Evolutionary conservation across 495 filamentous ascomycete genomes (phyloP).

Genomic region (Penicillium goetzii): DNA sequence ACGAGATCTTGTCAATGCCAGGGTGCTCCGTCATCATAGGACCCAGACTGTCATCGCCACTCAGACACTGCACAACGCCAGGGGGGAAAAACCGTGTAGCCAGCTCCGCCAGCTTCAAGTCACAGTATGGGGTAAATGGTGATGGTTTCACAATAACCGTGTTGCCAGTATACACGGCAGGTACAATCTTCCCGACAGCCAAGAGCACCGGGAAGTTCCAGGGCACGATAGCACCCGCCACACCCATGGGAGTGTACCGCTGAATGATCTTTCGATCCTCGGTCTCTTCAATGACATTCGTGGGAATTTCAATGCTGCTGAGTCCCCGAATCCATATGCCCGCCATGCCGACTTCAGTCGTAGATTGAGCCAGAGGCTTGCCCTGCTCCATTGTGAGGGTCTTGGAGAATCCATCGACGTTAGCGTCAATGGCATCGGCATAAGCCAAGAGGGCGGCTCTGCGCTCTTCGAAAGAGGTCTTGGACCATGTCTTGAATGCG

Average conservation of each 20-base stretch:
- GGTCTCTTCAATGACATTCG: slow-evolving; percentile 50
- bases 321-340: slow-evolving; percentile 30
- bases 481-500: slow-evolving; percentile 57
- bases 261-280: slow-evolving; percentile 50
- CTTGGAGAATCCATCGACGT: slow-evolving; percentile 50
- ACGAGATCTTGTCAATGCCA: slow-evolving; percentile 67
- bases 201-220: slow-evolving; percentile 66
- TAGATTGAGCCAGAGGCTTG: slow-evolving; percentile 49
- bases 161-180: slow-evolving; percentile 62
- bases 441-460: slow-evolving; percentile 58
- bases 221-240: slow-evolving; percentile 62
- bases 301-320: slow-evolving; percentile 28
- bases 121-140: slow-evolving; percentile 70
- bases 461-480: slow-evolving; percentile 56
- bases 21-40: slow-evolving; percentile 61
- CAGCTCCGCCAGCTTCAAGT: slow-evolving; percentile 66
- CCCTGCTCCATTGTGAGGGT: slow-evolving; percentile 61
- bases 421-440: slow-evolving; percentile 48
- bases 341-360: slow-evolving; percentile 33
- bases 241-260: slow-evolving; percentile 61
- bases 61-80: slow-evolving; percentile 68
- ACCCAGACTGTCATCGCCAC: slow-evolving; percentile 67
- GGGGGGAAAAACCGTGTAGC: slow-evolving; percentile 62
- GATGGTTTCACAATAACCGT: slow-evolving; percentile 62
- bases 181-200: slow-evolving; percentile 58